These are phyloP conservation scores for Talaromyces sp. DNA, from an alignment of 2,329 filamentous ascomycete genomes.

Conservation along the genomic window DNA sequence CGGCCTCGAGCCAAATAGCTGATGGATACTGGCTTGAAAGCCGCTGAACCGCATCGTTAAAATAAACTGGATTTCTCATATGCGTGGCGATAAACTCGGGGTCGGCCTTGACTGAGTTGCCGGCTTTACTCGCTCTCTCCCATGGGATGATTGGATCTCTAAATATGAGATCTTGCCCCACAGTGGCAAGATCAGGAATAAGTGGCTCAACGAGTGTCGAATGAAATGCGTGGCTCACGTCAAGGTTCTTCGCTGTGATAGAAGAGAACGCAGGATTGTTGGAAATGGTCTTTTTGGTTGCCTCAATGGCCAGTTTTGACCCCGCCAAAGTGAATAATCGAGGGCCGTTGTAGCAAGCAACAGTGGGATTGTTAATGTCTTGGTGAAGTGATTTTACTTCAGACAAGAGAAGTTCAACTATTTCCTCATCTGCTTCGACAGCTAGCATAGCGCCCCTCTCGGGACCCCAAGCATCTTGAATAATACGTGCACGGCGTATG, in stretches of 20 bases:
- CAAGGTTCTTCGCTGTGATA: conserved; percentile 39
- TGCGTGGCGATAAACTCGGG: conserved; percentile 51
- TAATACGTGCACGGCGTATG: conserved; percentile 32
- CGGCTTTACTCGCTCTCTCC: conserved; percentile 17
- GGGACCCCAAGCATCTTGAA: conserved; percentile 35
- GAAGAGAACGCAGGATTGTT: not conserved
- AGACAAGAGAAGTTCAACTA: conserved; percentile 22
- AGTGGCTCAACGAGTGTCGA: conserved; percentile 43
- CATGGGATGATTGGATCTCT: conserved; percentile 33
- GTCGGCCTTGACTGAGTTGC: not conserved
- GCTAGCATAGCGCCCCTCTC: conserved; percentile 40
- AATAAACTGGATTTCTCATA: conserved; percentile 51
- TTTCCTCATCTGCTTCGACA: conserved; percentile 33
- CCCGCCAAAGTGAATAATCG: conserved; percentile 49
- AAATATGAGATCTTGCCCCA: conserved; percentile 37
- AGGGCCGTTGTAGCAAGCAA: conserved; percentile 55
- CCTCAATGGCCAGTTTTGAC: conserved; percentile 34
- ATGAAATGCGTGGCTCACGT: conserved; percentile 55
- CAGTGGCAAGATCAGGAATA: conserved; percentile 30
- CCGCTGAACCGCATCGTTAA: conserved; percentile 47
- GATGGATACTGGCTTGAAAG: conserved; percentile 33
- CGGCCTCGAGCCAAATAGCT: conserved; percentile 46
- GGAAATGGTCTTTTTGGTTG: conserved; percentile 12
- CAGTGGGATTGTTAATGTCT: conserved; percentile 28
- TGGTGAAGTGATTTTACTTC: not conserved